Conservation (phyloP, 1,284 basidiomycete genomes). For the Pseudozyma sp. region DNA sequence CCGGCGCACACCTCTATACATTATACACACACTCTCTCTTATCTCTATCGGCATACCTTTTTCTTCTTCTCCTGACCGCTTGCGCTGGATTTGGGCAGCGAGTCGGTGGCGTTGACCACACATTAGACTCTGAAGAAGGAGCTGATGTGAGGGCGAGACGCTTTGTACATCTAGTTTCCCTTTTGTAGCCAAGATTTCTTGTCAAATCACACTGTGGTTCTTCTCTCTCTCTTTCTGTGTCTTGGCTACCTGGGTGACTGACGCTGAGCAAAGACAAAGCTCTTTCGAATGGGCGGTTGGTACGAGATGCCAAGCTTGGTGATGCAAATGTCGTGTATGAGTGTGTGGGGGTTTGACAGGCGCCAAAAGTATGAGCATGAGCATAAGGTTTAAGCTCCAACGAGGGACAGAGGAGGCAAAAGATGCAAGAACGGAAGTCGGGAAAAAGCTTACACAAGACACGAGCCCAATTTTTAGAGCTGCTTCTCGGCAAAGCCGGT, state of each 20-base stretch:
- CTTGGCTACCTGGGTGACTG: no score
- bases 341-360: background rate
- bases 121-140: background rate
- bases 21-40: slow-evolving; percentile 5
- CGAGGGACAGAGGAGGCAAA: background rate
- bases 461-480: background rate
- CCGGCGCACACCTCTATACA: slow-evolving; percentile 7
- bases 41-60: slow-evolving; percentile 4
- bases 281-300: no score
- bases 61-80: slow-evolving; percentile 4
- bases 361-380: background rate
- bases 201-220: background rate
- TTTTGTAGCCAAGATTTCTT: slow-evolving; percentile 8
- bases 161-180: slow-evolving; percentile 20
- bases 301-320: no score
- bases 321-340: background rate
- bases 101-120: background rate
- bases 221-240: slow-evolving; percentile 6
- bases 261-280: no score
- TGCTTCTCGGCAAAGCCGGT: background rate
- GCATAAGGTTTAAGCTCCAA: background rate
- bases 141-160: background rate
- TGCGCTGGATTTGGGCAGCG: background rate
- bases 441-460: slow-evolving; percentile 12
- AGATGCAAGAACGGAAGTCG: slow-evolving; percentile 2